Conservation (phyloP, 805 yeast species). For the Saccharomycopsis synnaedendra region DNA sequence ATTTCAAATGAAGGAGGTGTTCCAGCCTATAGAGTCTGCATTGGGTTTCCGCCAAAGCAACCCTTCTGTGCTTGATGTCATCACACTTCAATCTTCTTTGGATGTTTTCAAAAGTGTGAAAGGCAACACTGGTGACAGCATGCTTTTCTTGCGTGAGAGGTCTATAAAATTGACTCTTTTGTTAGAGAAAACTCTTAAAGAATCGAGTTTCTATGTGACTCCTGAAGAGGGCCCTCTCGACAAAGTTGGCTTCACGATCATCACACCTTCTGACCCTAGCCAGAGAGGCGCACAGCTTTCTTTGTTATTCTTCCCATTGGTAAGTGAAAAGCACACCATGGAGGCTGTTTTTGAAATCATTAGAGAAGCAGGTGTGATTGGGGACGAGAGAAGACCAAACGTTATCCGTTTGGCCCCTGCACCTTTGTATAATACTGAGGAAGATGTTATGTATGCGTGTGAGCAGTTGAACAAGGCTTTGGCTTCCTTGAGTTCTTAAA, state of each 20-base stretch:
- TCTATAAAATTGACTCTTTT: slow-evolving; percentile 47
- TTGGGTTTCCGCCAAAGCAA: slow-evolving; percentile 83
- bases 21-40: slow-evolving; percentile 78
- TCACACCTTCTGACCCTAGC: slow-evolving; percentile 53
- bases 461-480: slow-evolving; percentile 32
- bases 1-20: slow-evolving; percentile 68
- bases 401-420: slow-evolving; percentile 86
- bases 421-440: slow-evolving; percentile 71
- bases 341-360: slow-evolving; percentile 40
- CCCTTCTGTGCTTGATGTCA: slow-evolving; percentile 81
- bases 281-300: slow-evolving; percentile 81
- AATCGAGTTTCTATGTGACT: slow-evolving; percentile 35
- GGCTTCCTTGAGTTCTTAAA: slow-evolving; percentile 3
- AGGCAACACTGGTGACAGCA: background rate
- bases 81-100: slow-evolving; percentile 56
- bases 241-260: slow-evolving; percentile 41
- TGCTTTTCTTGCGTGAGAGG: slow-evolving; percentile 29
- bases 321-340: slow-evolving; percentile 42
- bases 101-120: slow-evolving; percentile 33
- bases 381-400: slow-evolving; percentile 84
- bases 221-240: slow-evolving; percentile 17
- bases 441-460: slow-evolving; percentile 43
- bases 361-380: slow-evolving; percentile 49
- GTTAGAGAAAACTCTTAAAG: slow-evolving; percentile 35
- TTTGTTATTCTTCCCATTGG: slow-evolving; percentile 44